A percentile compares a stretch with the other conserved stretches of the same genome.
These are phyloP conservation scores for Linaria vulgaris DNA, from an alignment of 257 asterid genomes.

Conservation along the genomic window DNA sequence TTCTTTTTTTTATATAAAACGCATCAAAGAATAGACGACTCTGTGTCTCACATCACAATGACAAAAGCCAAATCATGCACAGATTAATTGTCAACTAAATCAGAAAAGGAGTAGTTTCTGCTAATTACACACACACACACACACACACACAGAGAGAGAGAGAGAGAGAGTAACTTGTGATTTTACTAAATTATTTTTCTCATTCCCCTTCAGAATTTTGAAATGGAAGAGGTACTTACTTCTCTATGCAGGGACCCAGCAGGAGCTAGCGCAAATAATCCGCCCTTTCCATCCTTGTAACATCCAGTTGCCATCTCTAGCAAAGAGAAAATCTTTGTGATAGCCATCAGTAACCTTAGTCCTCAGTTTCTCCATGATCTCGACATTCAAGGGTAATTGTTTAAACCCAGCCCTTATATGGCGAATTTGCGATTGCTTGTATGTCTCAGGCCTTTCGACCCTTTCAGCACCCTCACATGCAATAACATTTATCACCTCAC, in stretches of 20 bases:
- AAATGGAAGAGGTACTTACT: no score
- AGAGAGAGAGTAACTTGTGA: no score
- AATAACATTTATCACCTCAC: constrained; percentile 53
- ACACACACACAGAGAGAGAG: no score
- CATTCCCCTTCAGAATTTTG: no score
- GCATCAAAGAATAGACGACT: no score
- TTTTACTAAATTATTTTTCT: no score
- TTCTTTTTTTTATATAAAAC: no score
- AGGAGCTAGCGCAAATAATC: constrained; percentile 39
- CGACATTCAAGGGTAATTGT: constrained; percentile 47
- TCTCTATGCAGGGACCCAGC: constrained; percentile 43
- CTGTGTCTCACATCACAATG: no score
- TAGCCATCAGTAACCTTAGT: constrained; percentile 32
- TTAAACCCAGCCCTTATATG: constrained; percentile 49
- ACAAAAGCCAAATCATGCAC: no score
- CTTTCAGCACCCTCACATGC: constrained; percentile 57
- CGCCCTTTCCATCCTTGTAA: constrained; percentile 72
- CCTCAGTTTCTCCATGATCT: constrained; percentile 35
- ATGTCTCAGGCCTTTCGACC: constrained; percentile 56
- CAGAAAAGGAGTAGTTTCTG: no score
- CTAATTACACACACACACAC: no score
- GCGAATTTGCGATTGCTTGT: constrained; percentile 65
- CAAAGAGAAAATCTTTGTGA: constrained; percentile 49
- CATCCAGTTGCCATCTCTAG: constrained; percentile 56
- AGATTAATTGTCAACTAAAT: no score